Conservation (phyloP, 495 filamentous ascomycete genomes). For the Xanthoparmelia taractica region DNA sequence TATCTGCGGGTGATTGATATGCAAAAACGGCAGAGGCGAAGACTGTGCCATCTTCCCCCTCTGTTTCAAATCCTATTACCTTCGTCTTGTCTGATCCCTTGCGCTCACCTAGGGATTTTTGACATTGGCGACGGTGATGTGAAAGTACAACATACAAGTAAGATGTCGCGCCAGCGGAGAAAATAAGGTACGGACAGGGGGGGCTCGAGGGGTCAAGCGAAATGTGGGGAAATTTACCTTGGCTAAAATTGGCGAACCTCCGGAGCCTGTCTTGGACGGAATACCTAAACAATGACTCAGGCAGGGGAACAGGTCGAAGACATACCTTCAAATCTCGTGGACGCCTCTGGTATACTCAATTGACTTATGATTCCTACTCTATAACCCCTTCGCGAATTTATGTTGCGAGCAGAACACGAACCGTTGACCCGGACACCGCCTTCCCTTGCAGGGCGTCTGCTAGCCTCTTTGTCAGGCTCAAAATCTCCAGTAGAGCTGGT, state of each 20-base stretch:
- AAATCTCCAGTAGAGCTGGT: neutral
- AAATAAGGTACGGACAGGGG: too few relatives aligned
- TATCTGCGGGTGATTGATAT: neutral
- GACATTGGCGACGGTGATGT: too few relatives aligned
- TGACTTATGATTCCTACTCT: neutral
- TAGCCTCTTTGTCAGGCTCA: neutral
- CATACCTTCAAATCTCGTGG: neutral
- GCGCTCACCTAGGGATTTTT: too few relatives aligned
- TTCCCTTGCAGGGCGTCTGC: neutral
- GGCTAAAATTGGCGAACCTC: neutral
- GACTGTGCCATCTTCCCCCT: neutral
- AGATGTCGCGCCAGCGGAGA: neutral
- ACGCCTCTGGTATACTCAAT: neutral
- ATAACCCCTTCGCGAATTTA: too few relatives aligned
- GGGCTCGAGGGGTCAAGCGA: neutral
- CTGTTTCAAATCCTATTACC: too few relatives aligned
- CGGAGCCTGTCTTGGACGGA: neutral
- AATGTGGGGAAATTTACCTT: neutral
- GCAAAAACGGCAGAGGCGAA: neutral
- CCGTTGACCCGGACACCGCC: neutral
- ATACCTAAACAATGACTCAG: constrained; percentile 7
- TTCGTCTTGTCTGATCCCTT: too few relatives aligned
- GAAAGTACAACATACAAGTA: too few relatives aligned
- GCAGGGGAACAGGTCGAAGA: neutral
- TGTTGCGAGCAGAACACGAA: neutral